These are phyloP conservation scores for Fusarium circinatum DNA, from an alignment of 2,329 filamentous ascomycete genomes.

Conservation along the genomic window DNA sequence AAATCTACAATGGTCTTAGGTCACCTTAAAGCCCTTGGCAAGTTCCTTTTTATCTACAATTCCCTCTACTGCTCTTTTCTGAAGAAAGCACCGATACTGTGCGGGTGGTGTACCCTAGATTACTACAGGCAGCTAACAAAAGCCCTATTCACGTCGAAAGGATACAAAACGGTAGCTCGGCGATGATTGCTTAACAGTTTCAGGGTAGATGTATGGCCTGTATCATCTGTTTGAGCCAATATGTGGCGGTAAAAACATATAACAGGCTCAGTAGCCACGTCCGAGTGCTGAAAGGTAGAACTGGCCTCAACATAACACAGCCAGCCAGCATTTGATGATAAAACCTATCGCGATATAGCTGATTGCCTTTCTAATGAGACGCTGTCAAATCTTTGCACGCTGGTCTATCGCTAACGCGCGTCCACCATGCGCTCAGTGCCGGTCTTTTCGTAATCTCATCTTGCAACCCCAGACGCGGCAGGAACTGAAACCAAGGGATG, in stretches of 20 bases:
- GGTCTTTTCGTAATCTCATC: neutral
- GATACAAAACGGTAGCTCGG: too few species aligned
- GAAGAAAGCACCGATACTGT: too few species aligned
- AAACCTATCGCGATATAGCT: rapidly evolving
- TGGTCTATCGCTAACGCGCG: neutral
- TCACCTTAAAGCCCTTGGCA: neutral
- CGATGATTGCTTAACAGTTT: too few species aligned
- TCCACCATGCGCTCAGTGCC: neutral
- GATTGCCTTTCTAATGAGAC: rapidly evolving
- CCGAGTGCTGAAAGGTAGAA: too few species aligned
- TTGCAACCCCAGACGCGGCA: neutral
- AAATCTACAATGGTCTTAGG: rapidly evolving
- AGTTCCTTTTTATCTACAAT: neutral
- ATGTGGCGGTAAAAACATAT: too few species aligned
- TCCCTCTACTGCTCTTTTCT: too few species aligned
- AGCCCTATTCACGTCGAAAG: too few species aligned
- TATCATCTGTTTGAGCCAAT: too few species aligned
- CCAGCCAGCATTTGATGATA: neutral
- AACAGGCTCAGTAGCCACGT: rapidly evolving
- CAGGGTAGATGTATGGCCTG: too few species aligned
- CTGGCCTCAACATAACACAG: too few species aligned
- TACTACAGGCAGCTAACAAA: too few species aligned
- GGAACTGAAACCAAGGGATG: neutral
- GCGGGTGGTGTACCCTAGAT: too few species aligned
- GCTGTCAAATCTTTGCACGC: neutral